Evolutionary conservation across 805 yeast species (phyloP).

Genomic region (Ogataea pini): DNA sequence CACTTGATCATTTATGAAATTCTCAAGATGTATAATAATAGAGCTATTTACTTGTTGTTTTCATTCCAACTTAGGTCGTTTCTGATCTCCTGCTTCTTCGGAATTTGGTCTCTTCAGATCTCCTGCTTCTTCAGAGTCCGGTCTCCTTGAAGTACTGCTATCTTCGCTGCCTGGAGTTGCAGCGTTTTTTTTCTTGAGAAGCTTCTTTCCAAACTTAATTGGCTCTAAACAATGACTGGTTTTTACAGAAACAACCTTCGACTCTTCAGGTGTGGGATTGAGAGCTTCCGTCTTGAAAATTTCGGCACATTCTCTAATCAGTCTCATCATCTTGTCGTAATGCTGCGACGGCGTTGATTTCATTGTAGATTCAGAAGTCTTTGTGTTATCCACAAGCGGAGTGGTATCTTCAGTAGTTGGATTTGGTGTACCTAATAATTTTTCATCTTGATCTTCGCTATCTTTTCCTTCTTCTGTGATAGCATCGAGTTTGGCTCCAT

Average conservation of each 20-base stretch:
- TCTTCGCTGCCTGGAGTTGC: conserved; percentile 1
- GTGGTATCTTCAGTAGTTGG: conserved; percentile 11
- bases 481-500: conserved; percentile 20
- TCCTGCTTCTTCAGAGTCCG: conserved; percentile 11
- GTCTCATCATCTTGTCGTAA: conserved; percentile 46
- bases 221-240: conserved; percentile 67
- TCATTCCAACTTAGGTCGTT: conserved; percentile 24
- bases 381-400: too few species aligned
- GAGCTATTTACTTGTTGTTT: background rate
- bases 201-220: conserved; percentile 28
- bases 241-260: conserved; percentile 62
- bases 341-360: conserved; percentile 24
- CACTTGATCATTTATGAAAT: background rate
- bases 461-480: conserved; percentile 17
- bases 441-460: conserved; percentile 15
- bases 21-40: conserved; percentile 1
- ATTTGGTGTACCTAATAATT: conserved; percentile 9
- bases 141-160: conserved; percentile 9
- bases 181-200: conserved; percentile 19
- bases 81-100: conserved; percentile 19
- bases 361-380: too few species aligned
- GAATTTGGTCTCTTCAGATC: conserved; percentile 23
- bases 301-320: conserved; percentile 51
- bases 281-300: conserved; percentile 42
- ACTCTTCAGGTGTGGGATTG: conserved; percentile 59